phyloP scores from a whole-genome alignment of 2,329 filamentous ascomycete genomes.

The Alternaria arbusti region DNA sequence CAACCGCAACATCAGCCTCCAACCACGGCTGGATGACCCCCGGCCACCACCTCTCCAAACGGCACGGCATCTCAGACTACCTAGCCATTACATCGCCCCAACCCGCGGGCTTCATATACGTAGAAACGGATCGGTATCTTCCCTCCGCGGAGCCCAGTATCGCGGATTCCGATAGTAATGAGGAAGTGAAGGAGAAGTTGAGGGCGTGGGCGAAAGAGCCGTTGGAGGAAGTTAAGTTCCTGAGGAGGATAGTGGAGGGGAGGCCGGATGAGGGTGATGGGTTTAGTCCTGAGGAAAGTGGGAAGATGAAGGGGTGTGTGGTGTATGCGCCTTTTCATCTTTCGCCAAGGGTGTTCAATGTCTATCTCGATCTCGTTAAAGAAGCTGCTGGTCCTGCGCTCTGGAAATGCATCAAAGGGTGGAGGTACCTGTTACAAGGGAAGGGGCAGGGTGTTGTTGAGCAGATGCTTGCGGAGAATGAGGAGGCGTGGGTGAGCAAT shows the following conservation, averaged over 20 bases:
- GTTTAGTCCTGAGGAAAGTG: conserved; percentile 42
- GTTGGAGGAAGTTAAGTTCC: conserved; percentile 73
- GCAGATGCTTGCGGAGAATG: conserved; percentile 59
- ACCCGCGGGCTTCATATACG: conserved; percentile 72
- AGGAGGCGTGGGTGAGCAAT: not conserved
- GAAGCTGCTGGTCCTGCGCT: conserved; percentile 65
- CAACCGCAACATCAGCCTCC: conserved; percentile 63
- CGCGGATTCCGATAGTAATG: not conserved
- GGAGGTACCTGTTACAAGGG: conserved; percentile 78
- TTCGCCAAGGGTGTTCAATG: conserved; percentile 63
- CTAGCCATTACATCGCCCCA: conserved; percentile 16
- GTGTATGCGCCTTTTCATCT: conserved; percentile 86
- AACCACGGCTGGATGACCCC: conserved; percentile 74
- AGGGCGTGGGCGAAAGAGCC: conserved; percentile 69
- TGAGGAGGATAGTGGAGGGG: conserved; percentile 70
- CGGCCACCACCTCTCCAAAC: conserved; percentile 62
- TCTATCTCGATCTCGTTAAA: conserved; percentile 69
- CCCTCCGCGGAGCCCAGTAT: conserved; percentile 16
- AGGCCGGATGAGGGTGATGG: conserved; percentile 68
- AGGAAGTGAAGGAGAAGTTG: conserved; percentile 23
- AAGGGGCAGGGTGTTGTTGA: conserved; percentile 46
- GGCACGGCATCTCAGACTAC: conserved; percentile 72
- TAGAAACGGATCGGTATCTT: conserved; percentile 76
- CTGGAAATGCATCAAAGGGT: conserved; percentile 71
- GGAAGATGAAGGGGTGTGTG: conserved; percentile 71